Conservation (phyloP, 2,329 filamentous ascomycete genomes). For the Lachnellula subtilissima region DNA sequence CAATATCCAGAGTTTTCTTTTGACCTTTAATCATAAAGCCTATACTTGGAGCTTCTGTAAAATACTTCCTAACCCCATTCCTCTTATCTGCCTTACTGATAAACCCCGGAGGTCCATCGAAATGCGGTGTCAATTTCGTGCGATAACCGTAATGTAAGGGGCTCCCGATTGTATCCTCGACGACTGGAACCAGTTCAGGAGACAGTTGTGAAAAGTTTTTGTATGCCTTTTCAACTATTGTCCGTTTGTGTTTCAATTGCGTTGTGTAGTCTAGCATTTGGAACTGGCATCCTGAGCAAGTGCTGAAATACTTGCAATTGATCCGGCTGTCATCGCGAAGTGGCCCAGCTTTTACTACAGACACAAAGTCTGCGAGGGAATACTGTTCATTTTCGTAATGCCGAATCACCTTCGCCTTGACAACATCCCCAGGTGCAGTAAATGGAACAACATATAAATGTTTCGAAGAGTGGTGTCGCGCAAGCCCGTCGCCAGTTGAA, state of each 20-base stretch:
- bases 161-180: conserved; percentile 82
- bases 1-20: conserved; percentile 80
- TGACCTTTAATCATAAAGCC: conserved; percentile 89
- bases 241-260: conserved; percentile 79
- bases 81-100: conserved; percentile 42
- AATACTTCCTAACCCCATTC: conserved; percentile 51
- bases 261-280: conserved; percentile 91
- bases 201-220: conserved; percentile 82
- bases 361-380: conserved; percentile 76
- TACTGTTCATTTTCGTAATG: conserved; percentile 64
- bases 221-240: conserved; percentile 87
- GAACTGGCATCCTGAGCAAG: conserved; percentile 90
- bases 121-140: conserved; percentile 96
- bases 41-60: conserved; percentile 67
- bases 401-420: conserved; percentile 72
- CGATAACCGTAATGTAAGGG: conserved; percentile 90
- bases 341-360: conserved; percentile 66
- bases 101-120: conserved; percentile 65
- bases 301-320: conserved; percentile 79
- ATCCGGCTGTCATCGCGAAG: conserved; percentile 73
- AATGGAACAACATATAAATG: conserved; percentile 86
- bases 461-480: conserved; percentile 57
- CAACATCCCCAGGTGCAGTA: conserved; percentile 75
- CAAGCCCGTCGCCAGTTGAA: conserved; percentile 88
- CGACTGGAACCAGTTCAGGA: conserved; percentile 66